Conservation (phyloP, 2,329 filamentous ascomycete species). For the Nothomitra cinnamomea region DNA sequence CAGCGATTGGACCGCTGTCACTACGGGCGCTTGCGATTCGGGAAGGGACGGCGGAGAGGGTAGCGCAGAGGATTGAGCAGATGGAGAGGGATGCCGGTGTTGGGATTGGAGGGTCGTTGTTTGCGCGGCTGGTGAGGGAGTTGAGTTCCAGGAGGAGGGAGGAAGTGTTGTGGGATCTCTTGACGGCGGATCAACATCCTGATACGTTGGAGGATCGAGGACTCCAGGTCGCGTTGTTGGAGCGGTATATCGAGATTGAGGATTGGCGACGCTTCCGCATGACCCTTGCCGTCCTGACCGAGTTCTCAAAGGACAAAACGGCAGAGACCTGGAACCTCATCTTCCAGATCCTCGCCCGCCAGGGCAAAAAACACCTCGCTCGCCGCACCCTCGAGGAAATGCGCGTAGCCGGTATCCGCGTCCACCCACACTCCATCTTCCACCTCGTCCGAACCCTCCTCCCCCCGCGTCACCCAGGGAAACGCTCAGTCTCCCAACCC, state of each 20-base stretch:
- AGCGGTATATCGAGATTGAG: conserved; percentile 30
- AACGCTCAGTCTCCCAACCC: conserved; percentile 19
- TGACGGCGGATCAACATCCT: conserved; percentile 46
- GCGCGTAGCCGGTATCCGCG: conserved; percentile 24
- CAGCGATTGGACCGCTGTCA: conserved; percentile 56
- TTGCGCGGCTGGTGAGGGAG: conserved; percentile 45
- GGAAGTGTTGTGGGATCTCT: conserved; percentile 31
- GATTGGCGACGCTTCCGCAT: conserved; percentile 36
- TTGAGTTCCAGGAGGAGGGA: conserved; percentile 42
- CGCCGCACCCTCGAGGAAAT: conserved; percentile 27
- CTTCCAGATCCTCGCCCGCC: conserved; percentile 22
- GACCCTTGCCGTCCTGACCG: conserved; percentile 35
- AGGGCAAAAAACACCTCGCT: conserved; percentile 15
- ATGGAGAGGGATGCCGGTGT: conserved; percentile 48
- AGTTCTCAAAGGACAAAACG: conserved; percentile 21
- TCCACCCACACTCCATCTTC: conserved; percentile 28
- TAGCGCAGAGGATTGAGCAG: conserved; percentile 42
- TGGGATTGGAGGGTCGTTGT: conserved; percentile 42
- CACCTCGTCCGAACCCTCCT: conserved; percentile 25
- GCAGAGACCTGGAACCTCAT: conserved; percentile 29
- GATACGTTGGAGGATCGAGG: conserved; percentile 39
- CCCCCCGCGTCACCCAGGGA: conserved; percentile 21
- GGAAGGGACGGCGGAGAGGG: conserved; percentile 35
- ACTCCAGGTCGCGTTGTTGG: conserved; percentile 37
- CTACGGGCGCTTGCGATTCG: conserved; percentile 61